These are phyloP conservation scores for Penicillium decumbens DNA, from an alignment of 2,329 filamentous ascomycete species.

Conservation along the genomic window DNA sequence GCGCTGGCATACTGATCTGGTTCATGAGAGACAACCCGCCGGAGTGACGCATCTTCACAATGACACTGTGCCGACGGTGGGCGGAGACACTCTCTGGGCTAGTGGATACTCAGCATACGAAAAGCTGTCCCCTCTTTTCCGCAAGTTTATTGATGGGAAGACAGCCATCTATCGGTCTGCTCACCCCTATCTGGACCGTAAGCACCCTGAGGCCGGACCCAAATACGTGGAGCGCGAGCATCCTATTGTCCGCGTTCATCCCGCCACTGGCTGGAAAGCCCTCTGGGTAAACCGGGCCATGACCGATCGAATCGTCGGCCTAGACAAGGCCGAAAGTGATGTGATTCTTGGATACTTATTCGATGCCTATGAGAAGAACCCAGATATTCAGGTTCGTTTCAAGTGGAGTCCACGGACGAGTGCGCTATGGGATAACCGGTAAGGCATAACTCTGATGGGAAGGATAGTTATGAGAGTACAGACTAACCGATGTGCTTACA, in stretches of 20 bases:
- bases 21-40: constrained; percentile 66
- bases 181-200: constrained; percentile 63
- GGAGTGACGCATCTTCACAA: constrained; percentile 68
- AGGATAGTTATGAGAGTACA: background rate
- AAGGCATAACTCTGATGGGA: constrained; percentile 17
- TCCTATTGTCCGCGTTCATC: constrained; percentile 65
- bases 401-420: constrained; percentile 64
- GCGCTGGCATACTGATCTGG: constrained; percentile 66
- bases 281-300: constrained; percentile 68
- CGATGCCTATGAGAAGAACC: constrained; percentile 64
- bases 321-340: constrained; percentile 66
- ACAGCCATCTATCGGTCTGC: constrained; percentile 62
- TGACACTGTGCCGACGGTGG: constrained; percentile 59
- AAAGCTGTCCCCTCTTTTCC: constrained; percentile 66
- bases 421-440: constrained; percentile 68
- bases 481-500: constrained; percentile 22
- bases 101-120: constrained; percentile 68
- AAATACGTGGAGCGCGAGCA: constrained; percentile 64
- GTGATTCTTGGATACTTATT: constrained; percentile 62
- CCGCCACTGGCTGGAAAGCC: constrained; percentile 69
- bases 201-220: constrained; percentile 57
- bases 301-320: constrained; percentile 63
- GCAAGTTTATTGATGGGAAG: constrained; percentile 64
- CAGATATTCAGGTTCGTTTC: constrained; percentile 69
- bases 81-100: constrained; percentile 70